These are phyloP conservation scores for Hemisphaericaspora xylofermentans DNA, from an alignment of 1,139 yeast genomes.

Conservation along the genomic window DNA sequence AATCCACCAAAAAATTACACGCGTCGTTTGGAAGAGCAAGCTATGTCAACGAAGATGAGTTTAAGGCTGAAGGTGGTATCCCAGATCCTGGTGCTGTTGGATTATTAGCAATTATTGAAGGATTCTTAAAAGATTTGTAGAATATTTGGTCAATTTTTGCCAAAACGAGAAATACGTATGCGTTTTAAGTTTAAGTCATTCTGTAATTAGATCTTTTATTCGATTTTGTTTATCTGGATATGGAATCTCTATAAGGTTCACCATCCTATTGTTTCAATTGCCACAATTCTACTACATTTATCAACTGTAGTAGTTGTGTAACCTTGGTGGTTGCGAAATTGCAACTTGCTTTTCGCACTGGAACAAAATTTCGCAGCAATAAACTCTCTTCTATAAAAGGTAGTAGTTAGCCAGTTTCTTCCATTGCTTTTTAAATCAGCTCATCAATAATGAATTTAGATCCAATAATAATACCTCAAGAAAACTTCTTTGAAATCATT, in stretches of 20 bases:
- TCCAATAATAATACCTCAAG: constrained; percentile 11
- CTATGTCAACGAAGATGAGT: constrained; percentile 69
- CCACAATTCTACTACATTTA: too few relatives aligned
- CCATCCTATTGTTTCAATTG: too few relatives aligned
- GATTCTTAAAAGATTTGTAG: constrained; percentile 27
- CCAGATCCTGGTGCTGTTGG: constrained; percentile 97
- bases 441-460: constrained; percentile 6
- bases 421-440: too few relatives aligned
- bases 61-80: constrained; percentile 53
- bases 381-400: not conserved
- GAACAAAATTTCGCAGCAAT: constrained; percentile 1
- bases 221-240: too few relatives aligned
- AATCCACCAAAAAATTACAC: constrained; percentile 65
- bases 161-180: not conserved
- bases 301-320: constrained; percentile 6
- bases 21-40: constrained; percentile 95
- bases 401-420: too few relatives aligned
- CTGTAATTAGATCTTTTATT: too few relatives aligned
- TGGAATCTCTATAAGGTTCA: not conserved
- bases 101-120: constrained; percentile 63
- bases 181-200: too few relatives aligned
- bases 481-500: constrained; percentile 30
- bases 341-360: constrained; percentile 5
- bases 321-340: constrained; percentile 10
- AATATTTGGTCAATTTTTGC: not conserved